Base-by-base conservation (phyloP, 2,329 filamentous ascomycete genomes). In the Botrytis paeoniae region DNA sequence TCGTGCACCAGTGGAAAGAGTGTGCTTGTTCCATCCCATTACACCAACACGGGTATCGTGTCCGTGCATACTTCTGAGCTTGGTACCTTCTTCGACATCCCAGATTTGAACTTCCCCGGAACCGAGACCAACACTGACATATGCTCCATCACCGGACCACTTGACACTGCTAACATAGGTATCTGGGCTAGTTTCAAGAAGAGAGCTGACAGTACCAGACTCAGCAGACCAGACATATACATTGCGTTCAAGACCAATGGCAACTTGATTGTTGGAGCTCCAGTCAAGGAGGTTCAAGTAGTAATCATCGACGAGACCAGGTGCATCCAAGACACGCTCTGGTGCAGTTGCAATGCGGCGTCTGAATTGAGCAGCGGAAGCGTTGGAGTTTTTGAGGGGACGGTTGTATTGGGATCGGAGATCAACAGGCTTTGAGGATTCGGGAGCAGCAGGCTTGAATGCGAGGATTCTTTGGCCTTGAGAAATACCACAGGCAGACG, bases 191-290 rank as follows among this genome's bases (percentile, higher is more conserved):
- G 93, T 94, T 85, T 99, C 95, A 69, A 98, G 85, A 37, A 99
- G 90, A 80, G 92, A 95, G 85, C 89, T 93, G 75, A 99, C 96
- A 25, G 91, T 90, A 74, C 96, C 96, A 80, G 94, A 92, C 78
- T 98, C 96, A 22, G 96, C 96, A 51, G 96, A 98, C 96, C 96
- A 99, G 78, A 99, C 93, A 80, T 99, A 99, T 79, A 99, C 96
- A 78, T 92, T 97, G 78, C 95, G 94, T 86, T 98, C 96, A 20
- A 99, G 90, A 73, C 95, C 96, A 81, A 99, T 98, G 66, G 96
- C 96, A 71, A 99, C 95, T 83, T 99, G 96, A 86, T 99, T 99
- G 74, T 93, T 92, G 10, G 94, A 96, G 81, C 95, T 97, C 96
- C 96, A 99, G 85, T 99, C 96, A 39, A 99, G 90, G 57, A 99